phyloP scores from a whole-genome alignment of 345 rosid species.

The Adansonia digitata region DNA sequence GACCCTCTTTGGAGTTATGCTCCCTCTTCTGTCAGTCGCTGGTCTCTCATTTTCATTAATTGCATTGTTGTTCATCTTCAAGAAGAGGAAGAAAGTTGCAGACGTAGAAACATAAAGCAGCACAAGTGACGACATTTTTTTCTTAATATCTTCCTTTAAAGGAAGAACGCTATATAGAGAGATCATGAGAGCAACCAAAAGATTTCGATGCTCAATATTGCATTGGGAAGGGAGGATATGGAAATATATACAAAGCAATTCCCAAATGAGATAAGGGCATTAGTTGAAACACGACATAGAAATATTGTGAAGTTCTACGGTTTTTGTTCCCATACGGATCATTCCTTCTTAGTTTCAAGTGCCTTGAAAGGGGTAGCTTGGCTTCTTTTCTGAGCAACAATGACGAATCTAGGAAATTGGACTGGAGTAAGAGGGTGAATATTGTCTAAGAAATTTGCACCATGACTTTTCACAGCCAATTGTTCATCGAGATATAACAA shows the following conservation, averaged over 20 bases:
- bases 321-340: slow-evolving; percentile 5
- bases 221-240: neutral
- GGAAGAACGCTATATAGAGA: slow-evolving; percentile 21
- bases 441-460: slow-evolving; percentile 13
- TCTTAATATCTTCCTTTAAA: neutral
- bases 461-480: slow-evolving; percentile 13
- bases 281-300: slow-evolving; percentile 18
- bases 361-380: slow-evolving; percentile 27
- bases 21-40: neutral
- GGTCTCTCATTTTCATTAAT: neutral
- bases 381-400: slow-evolving; percentile 15
- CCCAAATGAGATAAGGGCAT: slow-evolving; percentile 13
- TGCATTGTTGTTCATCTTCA: neutral
- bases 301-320: slow-evolving; percentile 27
- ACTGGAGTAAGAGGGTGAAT: slow-evolving; percentile 18
- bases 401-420: slow-evolving; percentile 7
- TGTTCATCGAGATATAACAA: slow-evolving; percentile 19
- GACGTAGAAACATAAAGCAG: neutral
- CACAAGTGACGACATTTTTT: neutral
- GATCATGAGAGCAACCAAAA: slow-evolving; percentile 17
- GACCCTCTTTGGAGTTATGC: neutral
- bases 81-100: neutral
- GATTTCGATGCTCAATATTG: slow-evolving; percentile 15
- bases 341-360: slow-evolving; percentile 24
- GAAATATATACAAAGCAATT: slow-evolving; percentile 4